A percentile compares a stretch with the other conserved stretches of the same genome.
phyloP scores from a whole-genome alignment of 495 filamentous ascomycete genomes.

The Viridothelium virens region DNA sequence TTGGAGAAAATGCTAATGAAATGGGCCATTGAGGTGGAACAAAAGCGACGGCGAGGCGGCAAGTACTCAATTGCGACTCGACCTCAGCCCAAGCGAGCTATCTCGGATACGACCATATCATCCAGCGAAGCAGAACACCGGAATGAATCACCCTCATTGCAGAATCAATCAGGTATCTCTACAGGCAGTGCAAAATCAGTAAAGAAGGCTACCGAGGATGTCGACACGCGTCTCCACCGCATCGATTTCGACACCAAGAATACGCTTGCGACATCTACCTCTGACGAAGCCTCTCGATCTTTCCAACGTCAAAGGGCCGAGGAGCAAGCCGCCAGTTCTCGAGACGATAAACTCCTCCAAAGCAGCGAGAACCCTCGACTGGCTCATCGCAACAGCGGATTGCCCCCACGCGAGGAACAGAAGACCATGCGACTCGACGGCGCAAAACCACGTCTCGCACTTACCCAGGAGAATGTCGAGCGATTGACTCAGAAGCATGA shows the following conservation, averaged over 20 bases:
- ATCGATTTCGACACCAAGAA: conserved; percentile 21
- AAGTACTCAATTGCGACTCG: neutral
- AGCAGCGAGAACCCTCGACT: conserved; percentile 28
- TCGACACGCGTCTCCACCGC: conserved; percentile 20
- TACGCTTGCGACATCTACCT: conserved; percentile 20
- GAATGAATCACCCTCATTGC: neutral
- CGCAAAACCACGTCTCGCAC: neutral
- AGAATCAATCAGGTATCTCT: conserved; percentile 14
- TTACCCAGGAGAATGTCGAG: conserved; percentile 11
- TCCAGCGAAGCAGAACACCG: conserved; percentile 1
- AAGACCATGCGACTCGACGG: neutral
- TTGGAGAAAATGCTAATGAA: conserved; percentile 64
- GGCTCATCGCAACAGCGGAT: conserved; percentile 1
- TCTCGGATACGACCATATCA: neutral
- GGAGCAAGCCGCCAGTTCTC: conserved; percentile 41
- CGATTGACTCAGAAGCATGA: neutral
- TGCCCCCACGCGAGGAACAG: neutral
- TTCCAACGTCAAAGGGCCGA: conserved; percentile 35
- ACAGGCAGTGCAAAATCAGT: neutral
- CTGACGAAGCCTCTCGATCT: conserved; percentile 28
- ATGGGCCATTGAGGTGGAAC: conserved; percentile 33
- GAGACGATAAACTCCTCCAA: conserved; percentile 43
- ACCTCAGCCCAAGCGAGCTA: neutral
- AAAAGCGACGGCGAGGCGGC: conserved; percentile 19
- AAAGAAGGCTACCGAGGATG: conserved; percentile 12